Conservation (phyloP, 495 filamentous ascomycete genomes). For the Hypoxylon cercidicola region DNA sequence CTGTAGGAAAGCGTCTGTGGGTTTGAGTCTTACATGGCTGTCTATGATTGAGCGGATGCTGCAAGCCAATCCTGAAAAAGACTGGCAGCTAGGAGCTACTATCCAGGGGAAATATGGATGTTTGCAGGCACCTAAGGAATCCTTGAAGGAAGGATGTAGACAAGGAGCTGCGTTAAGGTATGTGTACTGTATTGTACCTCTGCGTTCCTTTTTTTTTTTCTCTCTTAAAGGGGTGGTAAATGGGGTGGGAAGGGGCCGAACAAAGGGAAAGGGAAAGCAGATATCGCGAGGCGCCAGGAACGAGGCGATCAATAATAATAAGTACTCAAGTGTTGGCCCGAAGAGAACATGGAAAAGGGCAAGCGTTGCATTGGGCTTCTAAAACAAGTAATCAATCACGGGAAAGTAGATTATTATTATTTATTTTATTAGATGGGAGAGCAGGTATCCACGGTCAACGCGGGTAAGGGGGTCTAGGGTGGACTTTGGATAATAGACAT, state of each 20-base stretch:
- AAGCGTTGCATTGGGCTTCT: constrained; percentile 39
- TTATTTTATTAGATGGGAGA: constrained; percentile 41
- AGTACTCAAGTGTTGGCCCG: constrained; percentile 24
- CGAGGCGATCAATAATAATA: constrained; percentile 44
- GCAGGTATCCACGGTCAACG: constrained; percentile 27
- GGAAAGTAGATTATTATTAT: constrained; percentile 44
- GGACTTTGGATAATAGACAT: constrained; percentile 30
- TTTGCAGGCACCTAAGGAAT: constrained; percentile 43
- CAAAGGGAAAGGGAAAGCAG: constrained; percentile 35
- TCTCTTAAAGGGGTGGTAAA: background rate
- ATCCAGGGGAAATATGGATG: constrained; percentile 40
- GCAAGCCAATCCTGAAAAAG: constrained; percentile 47
- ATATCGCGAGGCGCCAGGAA: constrained; percentile 42
- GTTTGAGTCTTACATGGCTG: constrained; percentile 46
- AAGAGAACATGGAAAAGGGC: constrained; percentile 29
- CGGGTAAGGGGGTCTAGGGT: constrained; percentile 22
- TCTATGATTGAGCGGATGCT: constrained; percentile 44
- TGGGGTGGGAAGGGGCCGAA: constrained; percentile 33
- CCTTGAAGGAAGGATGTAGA: constrained; percentile 34
- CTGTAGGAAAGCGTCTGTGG: constrained; percentile 41
- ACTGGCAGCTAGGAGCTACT: constrained; percentile 43
- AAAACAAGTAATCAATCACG: constrained; percentile 44
- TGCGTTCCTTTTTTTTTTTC: constrained; percentile 8
- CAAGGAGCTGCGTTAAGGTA: constrained; percentile 21
- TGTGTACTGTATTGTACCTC: constrained; percentile 9